Base-by-base conservation (phyloP, 345 rosid genomes). In the Mallotus nudiflorus region DNA sequence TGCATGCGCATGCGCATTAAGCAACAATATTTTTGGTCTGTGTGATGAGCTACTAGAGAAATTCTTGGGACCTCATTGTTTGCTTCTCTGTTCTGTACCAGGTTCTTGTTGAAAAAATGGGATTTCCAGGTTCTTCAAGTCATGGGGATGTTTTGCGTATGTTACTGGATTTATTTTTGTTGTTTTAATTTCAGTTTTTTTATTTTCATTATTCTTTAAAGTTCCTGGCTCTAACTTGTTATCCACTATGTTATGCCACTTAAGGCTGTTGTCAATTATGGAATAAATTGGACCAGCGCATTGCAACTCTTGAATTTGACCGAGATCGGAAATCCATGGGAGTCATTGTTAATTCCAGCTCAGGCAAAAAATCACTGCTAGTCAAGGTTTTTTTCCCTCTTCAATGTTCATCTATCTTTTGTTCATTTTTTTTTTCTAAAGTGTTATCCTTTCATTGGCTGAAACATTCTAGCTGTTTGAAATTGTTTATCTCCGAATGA, bases 81-180 rank as follows among this genome's bases (percentile, higher is more conserved):
- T 51, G 9, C 35, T 28, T 35, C 40, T 78, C 22, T 55, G 22
- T 39, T 42, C 57, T 37, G 13, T 80, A n/a, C 24, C 84, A 95
- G 97, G 97, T 90, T 75, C 72, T 94, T 77, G 97, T 91, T 75
- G 98, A 94, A 82, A 94, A 94, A 82, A 94, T 94, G 97, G 97
- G 96, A 69, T 78, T 87, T 76, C 89, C 97, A 0, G 88, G 82
- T 65, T 80, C 89, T 61, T 78, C 84, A 51, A 66, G 62, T 58
- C 68, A 72, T 63, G 78, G 64, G 25, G 87, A 84, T 67, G 76
- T 72, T 65, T 73, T 85, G 70, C 78, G 97, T 95, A 88, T 29
- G 87, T 76, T 45, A 59, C 65, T 24, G 40, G 1, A 53, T 68
- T 58, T 61, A 51, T 12, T 42, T 7, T 42, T 39, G 39, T 27